Base-by-base conservation (phyloP, 371 early-diverging fungal genomes). In the Coemansia sp. region DNA sequence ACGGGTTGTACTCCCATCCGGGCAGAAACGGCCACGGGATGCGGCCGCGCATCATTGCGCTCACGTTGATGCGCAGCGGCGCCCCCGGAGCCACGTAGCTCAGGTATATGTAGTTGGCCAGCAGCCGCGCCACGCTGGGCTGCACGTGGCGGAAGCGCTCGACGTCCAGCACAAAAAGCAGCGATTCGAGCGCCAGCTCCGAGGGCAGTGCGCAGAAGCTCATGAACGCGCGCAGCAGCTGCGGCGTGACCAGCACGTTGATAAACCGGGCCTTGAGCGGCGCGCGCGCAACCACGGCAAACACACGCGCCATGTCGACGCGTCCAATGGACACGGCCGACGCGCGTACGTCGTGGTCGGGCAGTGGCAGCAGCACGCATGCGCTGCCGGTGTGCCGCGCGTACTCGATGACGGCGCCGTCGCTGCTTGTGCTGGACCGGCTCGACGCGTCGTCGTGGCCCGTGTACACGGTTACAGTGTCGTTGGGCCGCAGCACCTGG, bases 21-120 rank as follows among this genome's bases (percentile, higher is more conserved):
- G 77, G 70, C 47, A 75, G 58, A 39, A 77, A 77, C 36, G 77
- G 77, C 77, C 77, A 77, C 2, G 77, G 66, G 18, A 77, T 66
- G 34, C 69, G 66, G 10, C 66, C 66, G 50, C 77, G 75, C 67
- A 75, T 64, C 47, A 60, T 63, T 8, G 58, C 29, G 44, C 75
- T 68, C 14, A 60, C 55, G 50, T 77, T 77, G 50, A 76, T 55
- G 2, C 60, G 65, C 37, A 77, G 51, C 4, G 77, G 77, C 0
- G 77, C 75, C 12, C 24, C 49, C 12, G 77, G 75, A 37, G 76
- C 76, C 2, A 77, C 50, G 52, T 77, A 77, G 52, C 65, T 77
- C 3, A 77, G 59, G 31, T 69, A 77, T 12, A 77, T 77, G 51
- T 77, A 77, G 64, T 75, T 77, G 52, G 77, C 77, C n/a, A 72